Base-by-base conservation (phyloP, 2,329 filamentous ascomycete genomes). In the Phoma sp. region DNA sequence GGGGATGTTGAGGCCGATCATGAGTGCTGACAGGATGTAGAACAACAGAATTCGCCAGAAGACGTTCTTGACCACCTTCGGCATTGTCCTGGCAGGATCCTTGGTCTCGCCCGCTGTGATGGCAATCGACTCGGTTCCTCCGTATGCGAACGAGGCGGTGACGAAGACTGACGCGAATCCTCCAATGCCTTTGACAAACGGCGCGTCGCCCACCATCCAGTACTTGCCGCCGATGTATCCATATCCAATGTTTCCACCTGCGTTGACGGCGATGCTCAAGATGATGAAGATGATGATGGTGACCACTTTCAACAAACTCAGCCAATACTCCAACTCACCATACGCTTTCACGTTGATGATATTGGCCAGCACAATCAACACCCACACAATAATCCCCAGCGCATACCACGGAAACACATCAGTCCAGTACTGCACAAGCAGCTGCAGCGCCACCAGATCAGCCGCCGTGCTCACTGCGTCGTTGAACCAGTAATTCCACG, bases 51-150 rank as follows among this genome's bases (percentile, higher is more conserved):
- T 77, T 36, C 78, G 76, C 77, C 78, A 80, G 76, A 96, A 96
- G 21, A 96, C 92, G 74, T 96, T 92, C 78, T 96, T 96, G 68
- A 96, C 87, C 12, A 93, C 93, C 0, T 87, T 92, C 0, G 93
- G 93, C 0, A 97, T 81, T 1, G 89, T 90, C 71, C 95, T 91
- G 54, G 88, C 84, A 3, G 90, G 90, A 68, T 92, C 91, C n/a
- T 84, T 85, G 1, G 89, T 90, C 73, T 93, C 90, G 29, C 89
- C 90, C 1, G 90, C 89, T 3, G 89, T 89, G 13, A 93, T 83
- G 48, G 89, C 90, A 43, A 92, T 88, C 10, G 91, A 81, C 71
- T 92, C 89, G 1, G 89, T 92, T 10, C 89, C 89, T 6, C 87
- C 84, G 67, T 91, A 92, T 46, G 89, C 64, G 66, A 92, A 91